Percentiles rank a stretch among this genome's conserved stretches.
Conservation (phyloP, 305 asterid genomes). For the Fraxinus greggii region DNA sequence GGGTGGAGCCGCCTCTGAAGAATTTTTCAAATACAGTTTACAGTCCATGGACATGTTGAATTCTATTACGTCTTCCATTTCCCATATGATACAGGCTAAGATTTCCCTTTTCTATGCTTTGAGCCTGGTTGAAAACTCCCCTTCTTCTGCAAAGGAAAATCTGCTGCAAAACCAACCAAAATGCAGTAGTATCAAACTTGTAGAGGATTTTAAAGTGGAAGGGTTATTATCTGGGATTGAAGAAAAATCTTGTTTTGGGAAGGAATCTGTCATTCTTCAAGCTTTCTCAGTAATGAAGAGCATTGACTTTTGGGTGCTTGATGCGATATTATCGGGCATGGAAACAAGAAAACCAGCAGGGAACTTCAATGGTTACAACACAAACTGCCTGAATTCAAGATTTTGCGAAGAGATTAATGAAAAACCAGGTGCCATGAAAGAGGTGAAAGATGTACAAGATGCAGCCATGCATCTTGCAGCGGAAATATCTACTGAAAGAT, state of each 20-base stretch:
- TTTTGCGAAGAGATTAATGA: constrained; percentile 27
- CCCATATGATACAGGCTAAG: constrained; percentile 47
- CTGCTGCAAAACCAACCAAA: constrained; percentile 29
- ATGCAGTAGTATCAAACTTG: neutral
- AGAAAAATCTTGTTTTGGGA: constrained; percentile 26
- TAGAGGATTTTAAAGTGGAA: constrained; percentile 30
- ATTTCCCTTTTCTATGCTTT: constrained; percentile 42
- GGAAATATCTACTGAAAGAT: constrained; percentile 5
- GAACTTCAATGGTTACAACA: constrained; percentile 27
- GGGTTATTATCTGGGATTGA: constrained; percentile 16
- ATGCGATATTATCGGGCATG: constrained; percentile 41
- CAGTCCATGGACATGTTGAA: constrained; percentile 46
- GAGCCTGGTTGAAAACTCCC: constrained; percentile 26
- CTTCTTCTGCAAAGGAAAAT: constrained; percentile 19
- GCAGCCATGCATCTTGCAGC: constrained; percentile 23
- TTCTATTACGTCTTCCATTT: constrained; percentile 45
- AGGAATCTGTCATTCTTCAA: constrained; percentile 39
- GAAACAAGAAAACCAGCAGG: constrained; percentile 31
- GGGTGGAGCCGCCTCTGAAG: constrained; percentile 42
- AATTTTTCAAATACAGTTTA: constrained; percentile 46
- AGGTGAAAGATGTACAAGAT: constrained; percentile 49
- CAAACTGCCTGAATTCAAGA: constrained; percentile 38
- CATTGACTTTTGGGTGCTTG: constrained; percentile 43
- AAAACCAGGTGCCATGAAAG: constrained; percentile 31
- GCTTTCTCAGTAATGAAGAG: constrained; percentile 36